A percentile compares a stretch with the other conserved stretches of the same genome.
Evolutionary conservation across 129 eudicot genomes (phyloP).

Genomic region (Centrapalus pauciflorus): DNA sequence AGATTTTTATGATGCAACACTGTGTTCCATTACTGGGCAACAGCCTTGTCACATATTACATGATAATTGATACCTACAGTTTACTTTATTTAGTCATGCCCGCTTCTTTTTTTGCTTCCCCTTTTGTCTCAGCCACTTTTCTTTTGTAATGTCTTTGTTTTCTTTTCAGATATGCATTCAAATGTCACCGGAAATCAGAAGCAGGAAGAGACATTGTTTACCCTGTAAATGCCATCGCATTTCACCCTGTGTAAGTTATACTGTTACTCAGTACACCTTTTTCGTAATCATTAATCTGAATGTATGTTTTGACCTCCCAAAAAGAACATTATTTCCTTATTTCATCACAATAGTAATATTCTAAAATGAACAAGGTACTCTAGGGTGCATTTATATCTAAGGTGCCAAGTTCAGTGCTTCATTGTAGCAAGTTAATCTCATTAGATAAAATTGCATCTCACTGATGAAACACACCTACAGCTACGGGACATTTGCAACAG

Average conservation of each 20-base stretch:
- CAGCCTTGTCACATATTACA: too few species aligned
- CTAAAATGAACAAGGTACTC: background rate
- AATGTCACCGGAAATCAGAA: constrained; percentile 94
- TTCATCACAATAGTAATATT: background rate
- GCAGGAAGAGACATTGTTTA: constrained; percentile 93
- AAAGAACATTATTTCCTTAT: background rate
- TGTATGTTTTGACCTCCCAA: background rate
- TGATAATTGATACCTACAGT: too few species aligned
- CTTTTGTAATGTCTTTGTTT: background rate
- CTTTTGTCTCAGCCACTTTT: background rate
- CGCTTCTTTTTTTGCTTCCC: too few species aligned
- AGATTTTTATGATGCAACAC: too few species aligned
- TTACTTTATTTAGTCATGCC: too few species aligned
- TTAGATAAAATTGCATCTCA: background rate
- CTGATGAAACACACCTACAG: constrained; percentile 32
- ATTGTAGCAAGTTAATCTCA: background rate
- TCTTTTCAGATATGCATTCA: constrained; percentile 82
- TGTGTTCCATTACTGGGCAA: too few species aligned
- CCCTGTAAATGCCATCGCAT: constrained; percentile 93
- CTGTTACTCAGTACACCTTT: background rate
- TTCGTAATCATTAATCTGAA: background rate
- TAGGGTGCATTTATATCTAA: background rate
- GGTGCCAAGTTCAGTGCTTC: background rate
- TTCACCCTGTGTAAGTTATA: constrained; percentile 87
- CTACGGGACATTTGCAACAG: constrained; percentile 96